Evolutionary conservation across 2,329 filamentous ascomycete species (phyloP).

Genomic region (Didymella keratinophila): DNA sequence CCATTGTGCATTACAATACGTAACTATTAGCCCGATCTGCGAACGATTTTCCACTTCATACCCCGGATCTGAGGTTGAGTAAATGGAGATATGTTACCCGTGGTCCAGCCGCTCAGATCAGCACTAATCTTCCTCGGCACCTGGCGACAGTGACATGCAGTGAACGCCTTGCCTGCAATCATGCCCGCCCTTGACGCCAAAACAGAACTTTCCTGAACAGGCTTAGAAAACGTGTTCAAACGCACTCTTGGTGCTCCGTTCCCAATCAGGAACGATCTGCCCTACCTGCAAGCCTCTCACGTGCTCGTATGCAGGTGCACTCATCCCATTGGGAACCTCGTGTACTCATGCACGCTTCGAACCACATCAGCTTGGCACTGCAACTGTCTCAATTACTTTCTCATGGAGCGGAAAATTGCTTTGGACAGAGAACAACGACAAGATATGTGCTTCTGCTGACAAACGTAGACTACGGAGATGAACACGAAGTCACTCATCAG

Average conservation of each 20-base stretch:
- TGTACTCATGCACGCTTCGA: background rate
- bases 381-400: background rate
- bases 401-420: background rate
- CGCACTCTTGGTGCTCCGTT: background rate
- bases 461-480: background rate
- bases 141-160: slow-evolving; percentile 13
- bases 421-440: background rate
- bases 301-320: background rate
- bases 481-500: background rate
- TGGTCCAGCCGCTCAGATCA: slow-evolving; percentile 1
- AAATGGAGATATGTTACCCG: background rate
- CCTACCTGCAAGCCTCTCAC: background rate
- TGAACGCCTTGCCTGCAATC: slow-evolving; percentile 2
- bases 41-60: background rate
- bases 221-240: background rate
- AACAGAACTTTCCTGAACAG: background rate
- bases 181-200: background rate
- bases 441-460: background rate
- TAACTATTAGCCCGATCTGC: background rate
- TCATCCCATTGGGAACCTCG: background rate
- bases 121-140: background rate
- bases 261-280: background rate
- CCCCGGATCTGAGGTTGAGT: background rate
- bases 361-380: background rate
- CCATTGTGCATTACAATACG: background rate